These are phyloP conservation scores for Trichomonas vaginalis DNA, from an alignment of 208 protist species.

Conservation along the genomic window DNA sequence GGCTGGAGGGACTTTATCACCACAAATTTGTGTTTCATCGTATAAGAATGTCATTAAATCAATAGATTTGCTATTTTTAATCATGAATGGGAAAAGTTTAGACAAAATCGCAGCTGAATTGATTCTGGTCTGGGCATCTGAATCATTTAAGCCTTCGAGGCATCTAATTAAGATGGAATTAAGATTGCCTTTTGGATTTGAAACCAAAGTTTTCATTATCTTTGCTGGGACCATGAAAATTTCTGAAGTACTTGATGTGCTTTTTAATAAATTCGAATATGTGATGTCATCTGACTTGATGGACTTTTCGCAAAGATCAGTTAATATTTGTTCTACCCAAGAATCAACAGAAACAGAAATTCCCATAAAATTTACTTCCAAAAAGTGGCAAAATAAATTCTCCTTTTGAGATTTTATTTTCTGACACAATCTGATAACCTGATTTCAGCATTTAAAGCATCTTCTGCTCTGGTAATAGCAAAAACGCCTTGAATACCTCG, in stretches of 20 bases:
- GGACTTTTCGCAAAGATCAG: background rate
- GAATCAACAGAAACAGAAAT: slow-evolving; percentile 19
- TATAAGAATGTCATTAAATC: background rate
- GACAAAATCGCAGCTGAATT: background rate
- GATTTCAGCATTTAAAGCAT: too few species aligned
- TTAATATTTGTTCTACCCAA: background rate
- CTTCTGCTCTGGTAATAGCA: too few species aligned
- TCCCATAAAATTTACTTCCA: too few species aligned
- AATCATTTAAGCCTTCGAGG: background rate
- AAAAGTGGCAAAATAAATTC: too few species aligned
- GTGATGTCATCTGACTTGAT: background rate
- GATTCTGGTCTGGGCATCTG: background rate
- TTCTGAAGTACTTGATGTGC: background rate
- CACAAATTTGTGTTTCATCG: background rate
- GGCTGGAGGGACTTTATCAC: background rate
- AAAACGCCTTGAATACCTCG: too few species aligned
- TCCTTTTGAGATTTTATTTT: too few species aligned
- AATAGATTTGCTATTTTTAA: background rate
- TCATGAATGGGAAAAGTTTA: background rate
- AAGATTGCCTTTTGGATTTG: background rate
- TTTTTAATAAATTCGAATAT: background rate
- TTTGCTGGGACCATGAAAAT: background rate
- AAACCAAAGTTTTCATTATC: background rate
- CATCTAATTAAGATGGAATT: background rate
- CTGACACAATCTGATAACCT: too few species aligned